Percentiles rank a stretch among this genome's conserved stretches.
Conservation (phyloP, 768 basidiomycete genomes). For the Neoboletus subvelutipes region DNA sequence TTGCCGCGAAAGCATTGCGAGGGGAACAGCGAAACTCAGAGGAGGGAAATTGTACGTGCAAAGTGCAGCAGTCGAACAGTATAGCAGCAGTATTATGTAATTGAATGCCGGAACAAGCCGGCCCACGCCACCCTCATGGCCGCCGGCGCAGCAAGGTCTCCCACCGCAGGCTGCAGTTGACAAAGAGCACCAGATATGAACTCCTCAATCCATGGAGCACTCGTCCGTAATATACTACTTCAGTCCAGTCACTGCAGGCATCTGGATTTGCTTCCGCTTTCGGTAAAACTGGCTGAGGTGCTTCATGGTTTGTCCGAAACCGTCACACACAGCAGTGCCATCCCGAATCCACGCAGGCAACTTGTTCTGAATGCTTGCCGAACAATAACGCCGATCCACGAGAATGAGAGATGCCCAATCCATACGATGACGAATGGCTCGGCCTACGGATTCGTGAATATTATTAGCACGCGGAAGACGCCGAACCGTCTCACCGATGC, state of each 20-base stretch:
- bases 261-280: constrained; percentile 41
- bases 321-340: constrained; percentile 53
- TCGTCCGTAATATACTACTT: constrained; percentile 5
- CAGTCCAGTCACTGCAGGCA: neutral
- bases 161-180: neutral
- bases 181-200: constrained; percentile 5
- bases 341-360: constrained; percentile 90
- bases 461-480: neutral
- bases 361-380: constrained; percentile 66
- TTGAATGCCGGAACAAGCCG: constrained; percentile 16
- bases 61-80: neutral
- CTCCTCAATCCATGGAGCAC: constrained; percentile 2
- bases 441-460: constrained; percentile 48
- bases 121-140: neutral
- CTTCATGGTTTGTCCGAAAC: constrained; percentile 71
- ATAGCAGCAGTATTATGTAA: constrained; percentile 15
- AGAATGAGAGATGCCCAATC: constrained; percentile 94
- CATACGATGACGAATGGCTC: constrained; percentile 86
- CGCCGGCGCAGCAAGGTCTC: neutral
- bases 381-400: constrained; percentile 79
- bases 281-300: constrained; percentile 69
- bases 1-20: constrained; percentile 39
- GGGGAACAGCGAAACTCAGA: neutral
- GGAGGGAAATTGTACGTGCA: neutral
- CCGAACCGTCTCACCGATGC: constrained; percentile 65